Percentiles rank a stretch among this genome's conserved stretches.
Evolutionary conservation across 177 flowering plant species (phyloP).

Genomic region (Vitis hybrid): DNA sequence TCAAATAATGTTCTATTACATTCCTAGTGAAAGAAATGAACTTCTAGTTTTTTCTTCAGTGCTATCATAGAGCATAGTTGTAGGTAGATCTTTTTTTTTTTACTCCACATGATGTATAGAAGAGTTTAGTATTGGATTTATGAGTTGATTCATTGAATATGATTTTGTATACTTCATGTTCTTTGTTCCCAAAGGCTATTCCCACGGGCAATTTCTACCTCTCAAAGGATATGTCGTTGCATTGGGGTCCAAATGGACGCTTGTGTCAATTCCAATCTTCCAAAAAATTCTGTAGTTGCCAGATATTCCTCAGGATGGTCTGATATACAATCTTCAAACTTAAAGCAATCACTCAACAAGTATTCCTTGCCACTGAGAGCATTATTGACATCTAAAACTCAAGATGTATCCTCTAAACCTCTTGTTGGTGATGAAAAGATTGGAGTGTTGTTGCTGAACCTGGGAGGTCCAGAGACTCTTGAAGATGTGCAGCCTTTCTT

Average conservation of each 20-base stretch:
- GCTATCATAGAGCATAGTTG: not conserved
- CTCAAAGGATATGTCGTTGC: constrained; percentile 27
- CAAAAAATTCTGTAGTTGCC: constrained; percentile 29
- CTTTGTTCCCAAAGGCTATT: constrained; percentile 26
- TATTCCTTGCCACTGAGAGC: constrained; percentile 39
- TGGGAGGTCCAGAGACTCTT: constrained; percentile 98
- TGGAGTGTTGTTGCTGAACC: constrained; percentile 92
- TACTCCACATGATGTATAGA: too few species aligned
- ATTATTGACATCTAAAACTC: constrained; percentile 46
- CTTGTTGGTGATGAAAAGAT: constrained; percentile 67
- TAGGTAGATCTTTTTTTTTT: not conserved
- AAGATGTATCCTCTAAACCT: constrained; percentile 35
- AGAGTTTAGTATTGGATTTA: not conserved
- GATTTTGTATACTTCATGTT: not conserved
- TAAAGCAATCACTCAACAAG: constrained; percentile 34
- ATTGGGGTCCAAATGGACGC: constrained; percentile 38
- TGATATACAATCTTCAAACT: constrained; percentile 28
- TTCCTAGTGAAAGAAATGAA: not conserved
- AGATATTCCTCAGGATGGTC: constrained; percentile 39
- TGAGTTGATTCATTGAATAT: too few species aligned
- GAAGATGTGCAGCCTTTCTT: constrained; percentile 98
- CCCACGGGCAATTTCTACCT: constrained; percentile 27
- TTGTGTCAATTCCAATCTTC: constrained; percentile 21
- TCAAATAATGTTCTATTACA: too few species aligned
- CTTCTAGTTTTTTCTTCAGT: not conserved